Conservation (phyloP, 257 asterid species). For the Buddleja alternifolia region DNA sequence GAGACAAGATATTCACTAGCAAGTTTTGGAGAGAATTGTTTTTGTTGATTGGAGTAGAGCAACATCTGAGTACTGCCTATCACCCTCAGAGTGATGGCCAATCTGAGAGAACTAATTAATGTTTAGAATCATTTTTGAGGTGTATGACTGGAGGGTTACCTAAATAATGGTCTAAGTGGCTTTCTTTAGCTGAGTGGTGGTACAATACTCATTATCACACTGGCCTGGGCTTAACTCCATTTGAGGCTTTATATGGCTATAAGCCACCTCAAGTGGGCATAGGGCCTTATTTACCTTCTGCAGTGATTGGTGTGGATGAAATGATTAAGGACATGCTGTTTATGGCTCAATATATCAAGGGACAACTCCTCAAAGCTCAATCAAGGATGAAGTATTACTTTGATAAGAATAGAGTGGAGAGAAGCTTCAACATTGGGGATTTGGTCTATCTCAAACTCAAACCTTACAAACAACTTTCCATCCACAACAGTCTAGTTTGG, state of each 20-base stretch:
- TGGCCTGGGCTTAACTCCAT: background rate
- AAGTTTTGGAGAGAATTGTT: constrained; percentile 3
- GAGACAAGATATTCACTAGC: too few relatives aligned
- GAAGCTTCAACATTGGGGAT: background rate
- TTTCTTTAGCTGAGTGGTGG: background rate
- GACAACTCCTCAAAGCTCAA: background rate
- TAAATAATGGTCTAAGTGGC: background rate
- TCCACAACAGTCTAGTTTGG: background rate
- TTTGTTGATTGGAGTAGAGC: background rate
- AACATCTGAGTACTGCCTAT: background rate
- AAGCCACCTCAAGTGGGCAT: background rate
- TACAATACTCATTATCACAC: constrained; percentile 11
- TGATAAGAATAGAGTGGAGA: background rate
- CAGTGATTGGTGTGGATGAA: background rate
- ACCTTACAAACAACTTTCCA: background rate
- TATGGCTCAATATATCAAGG: background rate
- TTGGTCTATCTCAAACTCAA: constrained; percentile 3
- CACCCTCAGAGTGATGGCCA: constrained; percentile 20
- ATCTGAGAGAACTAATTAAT: background rate
- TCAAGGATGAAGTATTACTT: background rate
- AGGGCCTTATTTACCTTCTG: background rate
- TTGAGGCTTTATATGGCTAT: background rate
- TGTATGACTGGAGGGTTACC: background rate
- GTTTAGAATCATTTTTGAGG: background rate
- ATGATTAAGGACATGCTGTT: background rate